Percentiles rank a stretch among this genome's conserved stretches.
Conservation (phyloP, 2,329 filamentous ascomycete genomes). For the Pestalotiopsis fici region DNA sequence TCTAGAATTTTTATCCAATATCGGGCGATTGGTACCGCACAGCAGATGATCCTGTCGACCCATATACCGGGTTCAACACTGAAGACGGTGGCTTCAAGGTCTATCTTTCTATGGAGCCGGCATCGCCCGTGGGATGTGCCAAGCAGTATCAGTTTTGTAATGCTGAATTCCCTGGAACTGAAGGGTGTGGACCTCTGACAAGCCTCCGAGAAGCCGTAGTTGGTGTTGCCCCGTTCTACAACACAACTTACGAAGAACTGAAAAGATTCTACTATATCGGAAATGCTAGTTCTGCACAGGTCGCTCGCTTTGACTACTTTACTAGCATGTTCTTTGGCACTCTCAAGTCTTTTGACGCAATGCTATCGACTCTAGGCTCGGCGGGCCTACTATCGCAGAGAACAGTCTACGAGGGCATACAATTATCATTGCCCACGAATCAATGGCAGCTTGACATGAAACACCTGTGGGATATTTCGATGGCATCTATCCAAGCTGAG, state of each 20-base stretch:
- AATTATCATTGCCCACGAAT: neutral
- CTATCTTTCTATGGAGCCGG: neutral
- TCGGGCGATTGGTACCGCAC: slow-evolving; percentile 20
- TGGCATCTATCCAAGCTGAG: neutral
- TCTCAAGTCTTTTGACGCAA: neutral
- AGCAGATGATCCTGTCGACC: neutral
- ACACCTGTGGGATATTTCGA: neutral
- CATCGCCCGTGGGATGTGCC: neutral
- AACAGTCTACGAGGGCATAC: neutral
- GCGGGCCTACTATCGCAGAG: neutral
- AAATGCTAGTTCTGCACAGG: neutral
- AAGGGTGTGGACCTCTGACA: neutral
- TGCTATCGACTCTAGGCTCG: neutral
- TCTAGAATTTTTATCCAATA: slow-evolving; percentile 7
- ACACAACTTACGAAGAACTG: neutral
- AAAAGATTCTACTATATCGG: too few relatives aligned
- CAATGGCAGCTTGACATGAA: neutral
- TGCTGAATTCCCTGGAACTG: too few relatives aligned
- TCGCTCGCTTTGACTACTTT: neutral
- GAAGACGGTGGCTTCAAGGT: neutral
- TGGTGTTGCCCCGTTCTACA: neutral
- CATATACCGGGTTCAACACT: neutral
- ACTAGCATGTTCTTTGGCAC: neutral
- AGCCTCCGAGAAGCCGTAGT: neutral
- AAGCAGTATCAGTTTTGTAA: neutral